Evolutionary conservation across 768 basidiomycete species (phyloP), one percentile per base, ranked within the genome.

Genomic region (Naganishia onofrii): DNA sequence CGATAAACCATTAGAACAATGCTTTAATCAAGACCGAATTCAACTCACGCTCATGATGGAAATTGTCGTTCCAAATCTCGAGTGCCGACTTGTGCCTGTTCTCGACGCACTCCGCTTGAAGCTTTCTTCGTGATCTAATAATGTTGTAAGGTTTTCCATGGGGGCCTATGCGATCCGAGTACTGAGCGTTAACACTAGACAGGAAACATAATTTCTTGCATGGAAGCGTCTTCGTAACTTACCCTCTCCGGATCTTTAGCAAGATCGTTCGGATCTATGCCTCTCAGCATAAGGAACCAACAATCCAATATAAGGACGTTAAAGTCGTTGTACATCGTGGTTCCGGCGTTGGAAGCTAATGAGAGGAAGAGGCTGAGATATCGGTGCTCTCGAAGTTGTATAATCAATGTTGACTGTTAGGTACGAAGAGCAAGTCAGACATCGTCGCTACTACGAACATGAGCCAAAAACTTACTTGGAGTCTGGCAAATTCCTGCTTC

Each of bases 51-150:
- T 83, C 72, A 85, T 86, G 66, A 99, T 89, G 26, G 89, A 83
- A 73, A 98, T 89, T 10, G 94, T 98, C 2, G 96, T 98, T 0
- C 96, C 96, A 81, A 99, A 99, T 57, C 94, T 88, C 29, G 93
- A 92, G 82, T 99, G 96, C 36, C 96, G 52, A 26, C 92, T 90
- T 64, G 88, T 81, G 5, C 86, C 83, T 57, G 84, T 82, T 57
- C 87, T 84, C 0, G 86, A 84, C 29, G 85, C 78, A 66, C 87
- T 84, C 38, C 85, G 84, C 70, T 88, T 88, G 51, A 83, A 84
- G 68, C 85, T 86, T 71, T 87, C 87, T 82, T 99, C 96, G 38
- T 85, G 82, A 3, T 87, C 88, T 19, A 99, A 86, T 63, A 97
- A 86, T 51, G 87, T 86, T 10, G 88, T 86, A 1, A 99, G 84